These are phyloP conservation scores for Mycena sp. DNA, from an alignment of 1,284 basidiomycete genomes.

Conservation along the genomic window DNA sequence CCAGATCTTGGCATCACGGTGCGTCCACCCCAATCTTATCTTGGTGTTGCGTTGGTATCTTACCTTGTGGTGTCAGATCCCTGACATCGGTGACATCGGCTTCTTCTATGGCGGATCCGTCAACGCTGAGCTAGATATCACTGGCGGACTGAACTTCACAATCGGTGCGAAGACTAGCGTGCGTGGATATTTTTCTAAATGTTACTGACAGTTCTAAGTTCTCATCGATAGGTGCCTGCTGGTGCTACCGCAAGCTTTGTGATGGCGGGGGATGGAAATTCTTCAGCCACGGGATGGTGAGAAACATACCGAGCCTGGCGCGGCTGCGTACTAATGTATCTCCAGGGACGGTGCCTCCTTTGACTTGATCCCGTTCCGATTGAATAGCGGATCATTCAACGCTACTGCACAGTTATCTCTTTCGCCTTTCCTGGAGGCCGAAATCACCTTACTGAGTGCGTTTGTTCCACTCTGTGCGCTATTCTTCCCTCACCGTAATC, in stretches of 20 bases:
- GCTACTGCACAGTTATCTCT: background rate
- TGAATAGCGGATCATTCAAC: constrained; percentile 9
- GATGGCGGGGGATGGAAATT: background rate
- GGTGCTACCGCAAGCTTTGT: background rate
- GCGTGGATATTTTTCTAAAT: background rate
- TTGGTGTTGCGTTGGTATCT: background rate
- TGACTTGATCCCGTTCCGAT: background rate
- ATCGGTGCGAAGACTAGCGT: background rate
- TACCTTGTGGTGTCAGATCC: background rate
- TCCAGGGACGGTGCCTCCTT: background rate
- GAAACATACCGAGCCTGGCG: background rate
- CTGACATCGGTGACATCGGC: background rate
- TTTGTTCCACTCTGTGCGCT: background rate
- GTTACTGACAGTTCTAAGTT: background rate
- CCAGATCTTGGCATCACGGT: constrained; percentile 8
- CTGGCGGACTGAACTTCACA: background rate
- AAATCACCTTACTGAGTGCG: background rate
- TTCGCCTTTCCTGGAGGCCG: background rate
- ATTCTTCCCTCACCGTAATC: too few relatives aligned
- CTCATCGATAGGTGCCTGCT: background rate
- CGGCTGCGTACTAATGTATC: background rate
- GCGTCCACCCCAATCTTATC: background rate
- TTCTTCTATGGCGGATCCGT: constrained; percentile 2
- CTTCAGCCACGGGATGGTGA: constrained; percentile 9
- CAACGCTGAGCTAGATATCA: background rate